A percentile compares a stretch with the other conserved stretches of the same genome.
Conservation (phyloP, 345 rosid genomes). For the Draba incana region DNA sequence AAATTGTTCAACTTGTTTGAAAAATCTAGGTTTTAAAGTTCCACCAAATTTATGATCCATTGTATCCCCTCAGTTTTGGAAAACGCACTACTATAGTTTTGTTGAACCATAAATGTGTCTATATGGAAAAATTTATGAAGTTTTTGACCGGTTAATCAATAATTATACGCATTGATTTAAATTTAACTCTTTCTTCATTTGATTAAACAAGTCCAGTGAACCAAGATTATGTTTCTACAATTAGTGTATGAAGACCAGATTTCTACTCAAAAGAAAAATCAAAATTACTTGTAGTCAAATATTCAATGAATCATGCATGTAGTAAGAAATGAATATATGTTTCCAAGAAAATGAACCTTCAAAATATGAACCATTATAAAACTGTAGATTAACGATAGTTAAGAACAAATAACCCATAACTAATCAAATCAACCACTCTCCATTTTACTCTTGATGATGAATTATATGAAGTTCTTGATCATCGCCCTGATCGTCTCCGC, state of each 20-base stretch:
- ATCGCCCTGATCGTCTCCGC: neutral
- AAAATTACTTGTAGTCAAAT: neutral
- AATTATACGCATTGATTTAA: too few species aligned
- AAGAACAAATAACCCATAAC: neutral
- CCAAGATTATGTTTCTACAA: neutral
- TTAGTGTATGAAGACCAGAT: neutral
- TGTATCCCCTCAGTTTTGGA: too few species aligned
- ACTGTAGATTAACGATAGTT: neutral
- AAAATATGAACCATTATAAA: neutral
- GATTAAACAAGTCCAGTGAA: neutral
- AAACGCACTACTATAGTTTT: too few species aligned
- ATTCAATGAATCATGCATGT: neutral
- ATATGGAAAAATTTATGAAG: neutral
- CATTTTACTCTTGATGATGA: neutral
- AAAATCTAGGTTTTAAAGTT: too few species aligned
- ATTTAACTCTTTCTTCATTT: too few species aligned
- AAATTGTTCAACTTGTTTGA: too few species aligned
- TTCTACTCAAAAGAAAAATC: neutral
- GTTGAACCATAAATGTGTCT: too few species aligned
- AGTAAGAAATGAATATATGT: neutral
- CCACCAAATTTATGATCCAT: too few species aligned
- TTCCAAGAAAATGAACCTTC: neutral
- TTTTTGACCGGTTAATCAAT: slow-evolving; percentile 7
- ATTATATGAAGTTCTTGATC: slow-evolving; percentile 3
- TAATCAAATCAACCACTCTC: neutral